phyloP scores from a whole-genome alignment of 148 eudicot species.

The Camellia japonica region DNA sequence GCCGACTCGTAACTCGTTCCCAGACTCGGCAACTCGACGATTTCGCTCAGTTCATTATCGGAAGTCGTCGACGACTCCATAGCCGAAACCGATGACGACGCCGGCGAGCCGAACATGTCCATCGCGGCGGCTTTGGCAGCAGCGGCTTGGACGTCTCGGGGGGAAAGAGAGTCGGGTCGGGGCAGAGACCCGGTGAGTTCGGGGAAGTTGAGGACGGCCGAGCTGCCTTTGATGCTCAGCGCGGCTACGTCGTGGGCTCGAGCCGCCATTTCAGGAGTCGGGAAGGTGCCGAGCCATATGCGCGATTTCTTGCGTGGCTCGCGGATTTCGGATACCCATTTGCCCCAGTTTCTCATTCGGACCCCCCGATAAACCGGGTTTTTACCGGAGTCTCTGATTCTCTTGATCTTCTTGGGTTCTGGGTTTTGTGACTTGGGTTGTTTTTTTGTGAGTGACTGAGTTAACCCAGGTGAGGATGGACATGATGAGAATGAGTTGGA shows the following conservation, averaged over 20 bases:
- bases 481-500: constrained; percentile 10
- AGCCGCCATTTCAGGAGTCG: constrained; percentile 86
- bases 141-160: constrained; percentile 79
- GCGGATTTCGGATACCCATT: constrained; percentile 91
- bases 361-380: constrained; percentile 77
- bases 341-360: constrained; percentile 77
- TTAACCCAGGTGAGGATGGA: constrained; percentile 2
- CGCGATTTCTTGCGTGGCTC: constrained; percentile 77
- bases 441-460: not conserved
- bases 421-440: not conserved
- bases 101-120: constrained; percentile 44
- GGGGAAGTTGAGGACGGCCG: constrained; percentile 83
- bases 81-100: constrained; percentile 29
- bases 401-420: constrained; percentile 18
- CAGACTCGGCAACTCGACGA: constrained; percentile 71
- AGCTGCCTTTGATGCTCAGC: constrained; percentile 61
- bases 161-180: constrained; percentile 54
- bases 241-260: constrained; percentile 91
- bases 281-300: constrained; percentile 84
- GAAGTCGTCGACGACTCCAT: constrained; percentile 28
- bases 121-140: constrained; percentile 82
- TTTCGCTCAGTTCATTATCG: constrained; percentile 58
- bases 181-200: constrained; percentile 58
- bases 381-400: constrained; percentile 23
- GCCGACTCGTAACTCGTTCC: constrained; percentile 37